Percentiles rank a stretch among this genome's conserved stretches.
Evolutionary conservation across 2,329 filamentous ascomycete species (phyloP).

Genomic region (Penicillium janthinellum): DNA sequence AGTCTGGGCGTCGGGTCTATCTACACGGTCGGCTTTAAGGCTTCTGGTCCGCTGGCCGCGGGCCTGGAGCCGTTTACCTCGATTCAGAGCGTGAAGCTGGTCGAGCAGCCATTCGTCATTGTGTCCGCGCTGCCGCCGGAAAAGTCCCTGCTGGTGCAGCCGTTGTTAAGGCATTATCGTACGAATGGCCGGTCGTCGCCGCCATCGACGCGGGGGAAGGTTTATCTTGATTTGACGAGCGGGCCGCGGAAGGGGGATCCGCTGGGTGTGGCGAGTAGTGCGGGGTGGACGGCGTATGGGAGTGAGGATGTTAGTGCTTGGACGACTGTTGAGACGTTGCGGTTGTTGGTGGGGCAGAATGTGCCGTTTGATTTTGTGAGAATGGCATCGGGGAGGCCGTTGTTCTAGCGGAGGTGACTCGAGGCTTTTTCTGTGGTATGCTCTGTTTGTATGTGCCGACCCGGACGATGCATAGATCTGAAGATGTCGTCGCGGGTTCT

Average conservation of each 20-base stretch:
- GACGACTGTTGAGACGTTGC: constrained; percentile 78
- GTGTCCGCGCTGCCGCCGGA: constrained; percentile 77
- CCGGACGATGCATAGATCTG: constrained; percentile 14
- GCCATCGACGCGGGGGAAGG: constrained; percentile 56
- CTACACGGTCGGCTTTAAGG: constrained; percentile 81
- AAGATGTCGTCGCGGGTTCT: constrained; percentile 2
- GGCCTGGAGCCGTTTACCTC: constrained; percentile 67
- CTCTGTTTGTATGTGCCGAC: neutral
- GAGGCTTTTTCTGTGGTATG: too few relatives aligned
- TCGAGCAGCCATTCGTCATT: constrained; percentile 79
- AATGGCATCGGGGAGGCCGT: constrained; percentile 63
- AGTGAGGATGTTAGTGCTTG: constrained; percentile 79
- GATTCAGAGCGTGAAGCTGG: constrained; percentile 77
- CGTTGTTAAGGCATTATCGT: constrained; percentile 72
- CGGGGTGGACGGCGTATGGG: constrained; percentile 78
- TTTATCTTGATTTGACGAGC: constrained; percentile 79
- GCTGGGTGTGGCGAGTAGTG: constrained; percentile 67
- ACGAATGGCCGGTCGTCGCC: constrained; percentile 43
- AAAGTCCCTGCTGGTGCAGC: constrained; percentile 76
- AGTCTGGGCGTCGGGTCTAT: constrained; percentile 76
- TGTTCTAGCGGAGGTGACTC: constrained; percentile 41
- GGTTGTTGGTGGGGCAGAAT: constrained; percentile 80
- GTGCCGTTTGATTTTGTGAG: constrained; percentile 86
- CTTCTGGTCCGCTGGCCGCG: constrained; percentile 58
- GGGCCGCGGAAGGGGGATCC: constrained; percentile 69